These are phyloP conservation scores for Aspergillus japonicus DNA, from an alignment of 2,329 filamentous ascomycete species.

Conservation along the genomic window DNA sequence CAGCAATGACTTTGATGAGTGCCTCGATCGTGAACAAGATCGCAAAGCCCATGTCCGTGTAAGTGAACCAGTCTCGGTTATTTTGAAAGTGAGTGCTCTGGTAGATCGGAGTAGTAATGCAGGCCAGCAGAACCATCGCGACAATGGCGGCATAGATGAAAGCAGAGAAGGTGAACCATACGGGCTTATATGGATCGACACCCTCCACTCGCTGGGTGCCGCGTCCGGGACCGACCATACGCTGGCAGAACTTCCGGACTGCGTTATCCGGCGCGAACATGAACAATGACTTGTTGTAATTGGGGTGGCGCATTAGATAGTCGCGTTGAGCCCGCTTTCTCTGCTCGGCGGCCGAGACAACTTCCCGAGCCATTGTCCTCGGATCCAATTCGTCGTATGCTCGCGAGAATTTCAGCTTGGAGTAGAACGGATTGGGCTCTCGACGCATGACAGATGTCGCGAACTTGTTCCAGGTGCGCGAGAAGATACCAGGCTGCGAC, in stretches of 20 bases:
- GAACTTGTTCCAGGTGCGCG: slow-evolving; percentile 62
- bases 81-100: slow-evolving; percentile 79
- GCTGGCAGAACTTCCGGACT: slow-evolving; percentile 79
- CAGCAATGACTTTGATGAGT: slow-evolving; percentile 86
- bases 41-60: slow-evolving; percentile 88
- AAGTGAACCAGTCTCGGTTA: slow-evolving; percentile 88
- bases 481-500: slow-evolving; percentile 59
- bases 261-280: slow-evolving; percentile 77
- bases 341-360: slow-evolving; percentile 76
- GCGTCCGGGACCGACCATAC: slow-evolving; percentile 85
- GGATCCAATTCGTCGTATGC: slow-evolving; percentile 79
- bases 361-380: slow-evolving; percentile 83
- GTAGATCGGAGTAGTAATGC: slow-evolving; percentile 89
- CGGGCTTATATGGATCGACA: slow-evolving; percentile 78
- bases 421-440: slow-evolving; percentile 95
- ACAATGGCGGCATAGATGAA: slow-evolving; percentile 93
- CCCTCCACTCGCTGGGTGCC: slow-evolving; percentile 86
- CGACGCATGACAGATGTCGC: slow-evolving; percentile 57
- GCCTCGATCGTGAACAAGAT: slow-evolving; percentile 83
- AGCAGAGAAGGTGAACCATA: slow-evolving; percentile 92
- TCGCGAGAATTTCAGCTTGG: slow-evolving; percentile 68
- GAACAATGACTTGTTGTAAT: slow-evolving; percentile 89
- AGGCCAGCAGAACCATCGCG: slow-evolving; percentile 95
- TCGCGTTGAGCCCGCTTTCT: slow-evolving; percentile 87
- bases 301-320: slow-evolving; percentile 81